Evolutionary conservation across 306 rosid species (phyloP), one percentile per base, ranked within the genome.

Genomic region (Crotalaria pallida): DNA sequence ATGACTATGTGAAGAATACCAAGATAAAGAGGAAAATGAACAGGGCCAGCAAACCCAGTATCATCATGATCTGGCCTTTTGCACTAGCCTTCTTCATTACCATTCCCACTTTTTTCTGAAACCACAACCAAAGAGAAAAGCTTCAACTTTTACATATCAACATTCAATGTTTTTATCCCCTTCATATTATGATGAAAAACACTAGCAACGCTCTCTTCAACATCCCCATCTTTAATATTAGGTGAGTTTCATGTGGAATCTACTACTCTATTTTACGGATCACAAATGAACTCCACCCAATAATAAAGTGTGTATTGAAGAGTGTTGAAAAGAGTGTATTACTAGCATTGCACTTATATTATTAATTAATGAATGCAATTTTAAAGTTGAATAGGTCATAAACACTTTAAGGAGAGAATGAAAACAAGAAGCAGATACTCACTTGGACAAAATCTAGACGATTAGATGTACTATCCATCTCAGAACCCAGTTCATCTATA

Each of bases 371-470:
- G 38, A 52, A 12, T 60, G 27, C 52, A 72, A 68, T 59, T 24
- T 7, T 45, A 21, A 22, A 40, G 21, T 34, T 27, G 33, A 75
- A 73, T 61, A 77, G 50, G 65, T 22, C 51, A 69, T 56, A 27
- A 57, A 10, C 24, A 58, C 56, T 44, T 62, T 1, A 26, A 62
- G 41, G 38, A 47, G 16, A 65, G 7, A 71, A 59, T 33, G 15
- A n/a, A 79, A 75, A 51, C 69, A 50, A 43, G 17, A 67, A 6
- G 76, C 69, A 58, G 59, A 79, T 71, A 78, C 97, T 81, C 76
- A 95, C 99, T 86, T 95, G 99, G 71, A 95, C 97, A 75, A 95
- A 95, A 84, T 95, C 96, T 16, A 95, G 86, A 56, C 99, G 97
- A 64, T 89, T 89, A 55, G 97, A 84, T 63, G 99, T 94, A 76